phyloP scores from a whole-genome alignment of 352 stramenopile genomes.

The Pythium scleroteichum region DNA sequence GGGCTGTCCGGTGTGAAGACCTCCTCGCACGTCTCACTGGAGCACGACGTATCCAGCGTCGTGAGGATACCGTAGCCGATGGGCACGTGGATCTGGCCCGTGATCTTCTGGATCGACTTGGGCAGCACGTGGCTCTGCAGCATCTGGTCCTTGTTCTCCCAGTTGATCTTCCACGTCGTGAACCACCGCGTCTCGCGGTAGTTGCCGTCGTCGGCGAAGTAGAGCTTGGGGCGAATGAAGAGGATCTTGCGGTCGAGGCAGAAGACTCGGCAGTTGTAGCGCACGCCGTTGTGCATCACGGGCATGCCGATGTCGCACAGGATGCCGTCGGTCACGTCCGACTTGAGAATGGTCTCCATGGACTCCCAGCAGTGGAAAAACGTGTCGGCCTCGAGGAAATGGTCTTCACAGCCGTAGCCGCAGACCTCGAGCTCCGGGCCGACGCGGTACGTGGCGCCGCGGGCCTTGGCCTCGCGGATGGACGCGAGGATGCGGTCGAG shows the following conservation, averaged over 20 bases:
- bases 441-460: conserved; percentile 90
- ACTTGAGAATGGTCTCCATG: conserved; percentile 84
- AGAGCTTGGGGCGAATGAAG: conserved; percentile 94
- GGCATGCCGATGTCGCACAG: conserved; percentile 99
- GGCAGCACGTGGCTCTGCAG: conserved; percentile 81
- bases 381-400: conserved; percentile 98
- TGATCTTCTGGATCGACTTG: conserved; percentile 83
- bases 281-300: conserved; percentile 93
- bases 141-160: conserved; percentile 38
- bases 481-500: conserved; percentile 89
- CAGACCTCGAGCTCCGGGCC: conserved; percentile 98
- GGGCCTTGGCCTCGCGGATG: conserved; percentile 88
- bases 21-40: conserved; percentile 98
- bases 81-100: conserved; percentile 69
- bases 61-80: conserved; percentile 84
- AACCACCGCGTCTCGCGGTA: conserved; percentile 97
- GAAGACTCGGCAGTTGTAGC: conserved; percentile 98
- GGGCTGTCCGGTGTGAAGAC: conserved; percentile 96
- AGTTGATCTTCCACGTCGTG: conserved; percentile 76
- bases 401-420: conserved; percentile 99
- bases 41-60: conserved; percentile 86
- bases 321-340: conserved; percentile 91
- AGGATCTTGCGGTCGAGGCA: conserved; percentile 94
- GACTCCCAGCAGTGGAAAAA: conserved; percentile 98
- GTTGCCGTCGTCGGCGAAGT: conserved; percentile 97